These are phyloP conservation scores for Calonectria hongkongensis DNA, from an alignment of 2,329 filamentous ascomycete genomes.

Conservation along the genomic window DNA sequence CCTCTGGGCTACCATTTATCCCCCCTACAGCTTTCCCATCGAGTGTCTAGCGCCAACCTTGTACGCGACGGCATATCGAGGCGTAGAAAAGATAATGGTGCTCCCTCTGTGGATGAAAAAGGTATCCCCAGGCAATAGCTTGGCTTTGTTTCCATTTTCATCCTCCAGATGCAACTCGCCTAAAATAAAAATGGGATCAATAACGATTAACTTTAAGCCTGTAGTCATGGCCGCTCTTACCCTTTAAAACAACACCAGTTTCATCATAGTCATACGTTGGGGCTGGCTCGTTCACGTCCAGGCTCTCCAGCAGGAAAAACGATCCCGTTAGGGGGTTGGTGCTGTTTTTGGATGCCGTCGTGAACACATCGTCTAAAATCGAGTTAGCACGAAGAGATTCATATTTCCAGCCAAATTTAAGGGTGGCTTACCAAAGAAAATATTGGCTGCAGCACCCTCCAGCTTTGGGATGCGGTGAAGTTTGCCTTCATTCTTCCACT, in stretches of 20 bases:
- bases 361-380: conserved; percentile 15
- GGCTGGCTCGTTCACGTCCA: conserved; percentile 27
- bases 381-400: background rate
- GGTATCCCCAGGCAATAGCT: conserved; percentile 36
- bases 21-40: conserved; percentile 12
- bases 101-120: conserved; percentile 39
- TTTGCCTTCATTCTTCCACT: conserved; percentile 35
- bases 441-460: conserved; percentile 27
- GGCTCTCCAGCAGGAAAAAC: conserved; percentile 34
- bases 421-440: conserved; percentile 30
- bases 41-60: conserved; percentile 35
- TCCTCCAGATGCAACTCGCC: conserved; percentile 37
- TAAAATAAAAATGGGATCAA: background rate
- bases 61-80: conserved; percentile 38
- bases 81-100: conserved; percentile 37
- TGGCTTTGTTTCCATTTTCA: conserved; percentile 32
- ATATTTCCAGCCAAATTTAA: background rate
- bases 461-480: conserved; percentile 39
- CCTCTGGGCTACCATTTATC: background rate
- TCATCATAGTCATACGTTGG: conserved; percentile 39
- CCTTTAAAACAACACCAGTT: conserved; percentile 35
- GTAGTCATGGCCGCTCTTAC: background rate
- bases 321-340: conserved; percentile 35
- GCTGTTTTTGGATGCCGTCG: conserved; percentile 15
- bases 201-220: too few species aligned